Conservation (phyloP, 2,329 filamentous ascomycete genomes). For the Orbilia blumenaviensis region DNA sequence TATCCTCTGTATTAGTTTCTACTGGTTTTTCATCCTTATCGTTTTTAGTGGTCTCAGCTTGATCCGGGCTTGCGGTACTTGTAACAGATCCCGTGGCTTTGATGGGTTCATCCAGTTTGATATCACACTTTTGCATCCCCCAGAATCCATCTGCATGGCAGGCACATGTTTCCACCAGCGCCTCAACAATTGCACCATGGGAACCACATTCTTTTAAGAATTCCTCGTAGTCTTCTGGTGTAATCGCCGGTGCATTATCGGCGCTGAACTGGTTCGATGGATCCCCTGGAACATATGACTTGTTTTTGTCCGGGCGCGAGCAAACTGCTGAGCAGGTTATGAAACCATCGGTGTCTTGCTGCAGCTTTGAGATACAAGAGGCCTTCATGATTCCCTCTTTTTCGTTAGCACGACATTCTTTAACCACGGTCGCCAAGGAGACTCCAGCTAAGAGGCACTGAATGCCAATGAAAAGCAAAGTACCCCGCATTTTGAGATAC, state of each 20-base stretch:
- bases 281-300: background rate
- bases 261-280: background rate
- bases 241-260: background rate
- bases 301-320: background rate
- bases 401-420: background rate
- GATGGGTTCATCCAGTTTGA: background rate
- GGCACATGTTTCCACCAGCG: background rate
- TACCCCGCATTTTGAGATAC: background rate
- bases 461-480: background rate
- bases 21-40: background rate
- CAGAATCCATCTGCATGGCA: background rate
- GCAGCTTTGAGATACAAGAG: background rate
- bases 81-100: background rate
- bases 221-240: background rate
- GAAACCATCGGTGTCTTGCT: background rate
- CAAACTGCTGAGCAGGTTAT: background rate
- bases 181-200: background rate
- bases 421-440: constrained; percentile 7
- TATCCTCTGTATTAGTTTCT: background rate
- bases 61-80: background rate
- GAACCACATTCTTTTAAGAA: background rate
- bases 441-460: background rate
- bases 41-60: background rate
- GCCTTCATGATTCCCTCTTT: background rate
- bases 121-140: background rate